Evolutionary conservation across 768 basidiomycete species (phyloP).

Genomic region (Lanmaoa rubissima): DNA sequence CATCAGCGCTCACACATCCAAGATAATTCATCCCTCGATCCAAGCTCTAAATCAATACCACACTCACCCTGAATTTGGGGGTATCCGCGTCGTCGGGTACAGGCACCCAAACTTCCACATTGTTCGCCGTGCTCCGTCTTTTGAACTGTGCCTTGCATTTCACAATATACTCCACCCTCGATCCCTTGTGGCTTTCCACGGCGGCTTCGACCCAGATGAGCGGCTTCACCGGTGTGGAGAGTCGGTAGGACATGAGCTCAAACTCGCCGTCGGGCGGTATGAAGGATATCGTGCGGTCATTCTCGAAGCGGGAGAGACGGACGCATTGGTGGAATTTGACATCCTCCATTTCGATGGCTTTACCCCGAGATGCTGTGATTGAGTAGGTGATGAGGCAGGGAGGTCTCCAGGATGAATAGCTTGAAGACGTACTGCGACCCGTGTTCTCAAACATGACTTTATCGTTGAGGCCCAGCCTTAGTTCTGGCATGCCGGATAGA

Average conservation of each 20-base stretch:
- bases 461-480: constrained; percentile 93
- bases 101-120: constrained; percentile 98
- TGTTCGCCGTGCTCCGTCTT: constrained; percentile 92
- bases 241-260: constrained; percentile 97
- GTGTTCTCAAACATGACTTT: constrained; percentile 99
- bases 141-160: constrained; percentile 98
- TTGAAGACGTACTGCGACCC: constrained; percentile 71
- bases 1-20: neutral
- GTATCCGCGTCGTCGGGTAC: constrained; percentile 98
- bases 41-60: neutral
- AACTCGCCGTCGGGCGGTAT: constrained; percentile 99
- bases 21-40: neutral
- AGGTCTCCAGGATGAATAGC: neutral
- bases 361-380: constrained; percentile 59
- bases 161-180: constrained; percentile 92
- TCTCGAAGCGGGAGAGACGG: constrained; percentile 93
- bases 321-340: constrained; percentile 99
- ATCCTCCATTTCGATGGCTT: constrained; percentile 99
- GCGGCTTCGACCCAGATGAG: constrained; percentile 93
- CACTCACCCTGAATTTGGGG: constrained; percentile 85
- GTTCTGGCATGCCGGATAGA: constrained; percentile 98
- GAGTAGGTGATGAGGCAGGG: neutral
- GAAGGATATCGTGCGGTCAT: constrained; percentile 98
- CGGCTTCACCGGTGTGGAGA: constrained; percentile 95
- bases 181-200: constrained; percentile 93